Percentiles rank a stretch among this genome's conserved stretches.
These are phyloP conservation scores for Cocos nucifera DNA, from an alignment of 176 grass and related monocot species.

Conservation along the genomic window DNA sequence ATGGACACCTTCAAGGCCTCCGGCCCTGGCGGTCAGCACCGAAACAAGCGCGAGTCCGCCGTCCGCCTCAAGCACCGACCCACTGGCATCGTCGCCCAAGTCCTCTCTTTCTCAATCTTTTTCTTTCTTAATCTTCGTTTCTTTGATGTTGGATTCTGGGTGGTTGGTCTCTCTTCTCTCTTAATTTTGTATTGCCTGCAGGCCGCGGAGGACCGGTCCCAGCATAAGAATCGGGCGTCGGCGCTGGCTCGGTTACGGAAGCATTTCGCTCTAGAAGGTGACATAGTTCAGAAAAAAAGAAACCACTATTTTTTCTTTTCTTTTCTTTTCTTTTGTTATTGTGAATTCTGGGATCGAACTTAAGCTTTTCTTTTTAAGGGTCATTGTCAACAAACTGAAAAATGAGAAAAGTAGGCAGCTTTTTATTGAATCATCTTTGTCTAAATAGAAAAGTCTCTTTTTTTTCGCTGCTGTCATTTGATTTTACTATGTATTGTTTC, in stretches of 20 bases:
- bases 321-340: too few species aligned
- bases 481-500: too few species aligned
- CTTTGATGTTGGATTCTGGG: too few species aligned
- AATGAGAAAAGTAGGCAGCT: too few species aligned
- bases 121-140: too few species aligned
- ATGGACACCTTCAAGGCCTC: conserved; percentile 85
- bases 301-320: too few species aligned
- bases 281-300: not conserved
- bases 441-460: too few species aligned
- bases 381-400: too few species aligned
- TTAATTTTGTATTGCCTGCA: conserved; percentile 7
- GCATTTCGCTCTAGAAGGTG: conserved; percentile 81
- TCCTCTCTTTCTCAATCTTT: not conserved
- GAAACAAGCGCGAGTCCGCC: conserved; percentile 93
- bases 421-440: too few species aligned
- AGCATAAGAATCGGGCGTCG: conserved; percentile 76
- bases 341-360: too few species aligned
- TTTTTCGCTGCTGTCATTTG: too few species aligned
- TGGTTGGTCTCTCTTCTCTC: not conserved
- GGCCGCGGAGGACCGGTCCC: conserved; percentile 93
- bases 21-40: conserved; percentile 89
- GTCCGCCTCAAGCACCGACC: conserved; percentile 71
- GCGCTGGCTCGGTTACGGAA: conserved; percentile 66
- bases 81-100: conserved; percentile 81
- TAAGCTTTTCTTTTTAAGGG: too few species aligned